Evolutionary conservation across 2,329 filamentous ascomycete species (phyloP).

Genomic region (Arthrobotrys musiformis): DNA sequence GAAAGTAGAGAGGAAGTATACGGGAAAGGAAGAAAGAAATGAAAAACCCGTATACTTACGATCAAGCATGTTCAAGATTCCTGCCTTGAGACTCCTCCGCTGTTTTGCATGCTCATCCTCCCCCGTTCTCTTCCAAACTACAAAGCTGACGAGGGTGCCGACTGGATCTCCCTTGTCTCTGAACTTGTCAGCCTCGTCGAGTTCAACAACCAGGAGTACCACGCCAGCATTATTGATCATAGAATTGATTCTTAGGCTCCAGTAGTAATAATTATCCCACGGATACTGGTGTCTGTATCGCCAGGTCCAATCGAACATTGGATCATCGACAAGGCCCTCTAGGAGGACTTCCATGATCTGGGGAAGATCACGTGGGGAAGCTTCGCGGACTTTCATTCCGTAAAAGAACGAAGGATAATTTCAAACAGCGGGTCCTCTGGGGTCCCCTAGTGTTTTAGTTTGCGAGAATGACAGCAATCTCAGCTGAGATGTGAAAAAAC

Average conservation of each 20-base stretch:
- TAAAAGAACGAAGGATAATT: slow-evolving; percentile 37
- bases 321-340: slow-evolving; percentile 50
- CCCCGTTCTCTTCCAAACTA: slow-evolving; percentile 43
- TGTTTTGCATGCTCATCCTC: slow-evolving; percentile 48
- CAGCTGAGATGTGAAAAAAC: neutral
- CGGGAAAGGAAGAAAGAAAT: neutral
- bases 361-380: slow-evolving; percentile 54
- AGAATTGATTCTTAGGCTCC: slow-evolving; percentile 47
- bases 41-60: slow-evolving; percentile 22
- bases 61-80: slow-evolving; percentile 49
- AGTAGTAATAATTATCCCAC: slow-evolving; percentile 54
- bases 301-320: slow-evolving; percentile 53
- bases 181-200: slow-evolving; percentile 45
- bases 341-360: slow-evolving; percentile 54
- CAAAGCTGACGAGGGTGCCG: slow-evolving; percentile 49
- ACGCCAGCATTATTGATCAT: slow-evolving; percentile 52
- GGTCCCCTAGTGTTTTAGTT: slow-evolving; percentile 34
- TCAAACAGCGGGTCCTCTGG: neutral
- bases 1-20: slow-evolving; percentile 23
- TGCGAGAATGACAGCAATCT: slow-evolving; percentile 20
- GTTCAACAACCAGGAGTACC: slow-evolving; percentile 47
- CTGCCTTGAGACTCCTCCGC: slow-evolving; percentile 38
- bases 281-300: slow-evolving; percentile 52
- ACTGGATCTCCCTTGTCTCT: slow-evolving; percentile 41
- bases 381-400: slow-evolving; percentile 54